These are phyloP conservation scores for Citrus australasica DNA, from an alignment of 345 rosid genomes.

Conservation along the genomic window DNA sequence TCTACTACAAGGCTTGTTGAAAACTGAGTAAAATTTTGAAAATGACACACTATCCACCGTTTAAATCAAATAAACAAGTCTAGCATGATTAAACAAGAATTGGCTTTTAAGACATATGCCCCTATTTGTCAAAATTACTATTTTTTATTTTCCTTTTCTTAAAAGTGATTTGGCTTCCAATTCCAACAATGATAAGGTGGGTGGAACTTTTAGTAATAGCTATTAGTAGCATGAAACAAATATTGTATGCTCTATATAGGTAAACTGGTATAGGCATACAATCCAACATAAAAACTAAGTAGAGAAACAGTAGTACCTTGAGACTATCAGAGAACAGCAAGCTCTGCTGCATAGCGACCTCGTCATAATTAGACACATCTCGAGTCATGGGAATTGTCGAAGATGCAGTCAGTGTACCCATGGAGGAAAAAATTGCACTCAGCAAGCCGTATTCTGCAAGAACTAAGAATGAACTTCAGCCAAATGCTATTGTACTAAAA, in stretches of 20 bases:
- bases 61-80: neutral
- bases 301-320: constrained; percentile 43
- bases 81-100: neutral
- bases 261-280: neutral
- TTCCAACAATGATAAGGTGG: neutral
- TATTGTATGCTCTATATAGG: neutral
- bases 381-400: constrained; percentile 44
- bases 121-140: neutral
- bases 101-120: neutral
- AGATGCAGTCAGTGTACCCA: constrained; percentile 56
- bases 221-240: neutral
- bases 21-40: neutral
- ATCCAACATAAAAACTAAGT: neutral
- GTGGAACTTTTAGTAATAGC: neutral
- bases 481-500: neutral
- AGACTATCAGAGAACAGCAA: constrained; percentile 83
- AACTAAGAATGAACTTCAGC: constrained; percentile 11
- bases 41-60: neutral
- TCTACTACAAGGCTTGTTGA: neutral
- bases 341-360: constrained; percentile 79
- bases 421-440: constrained; percentile 2
- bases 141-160: neutral
- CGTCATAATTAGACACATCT: constrained; percentile 71
- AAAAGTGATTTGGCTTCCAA: constrained; percentile 1
- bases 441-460: constrained; percentile 17